phyloP scores from a whole-genome alignment of 495 filamentous ascomycete species.

The Copromyces sp. region DNA sequence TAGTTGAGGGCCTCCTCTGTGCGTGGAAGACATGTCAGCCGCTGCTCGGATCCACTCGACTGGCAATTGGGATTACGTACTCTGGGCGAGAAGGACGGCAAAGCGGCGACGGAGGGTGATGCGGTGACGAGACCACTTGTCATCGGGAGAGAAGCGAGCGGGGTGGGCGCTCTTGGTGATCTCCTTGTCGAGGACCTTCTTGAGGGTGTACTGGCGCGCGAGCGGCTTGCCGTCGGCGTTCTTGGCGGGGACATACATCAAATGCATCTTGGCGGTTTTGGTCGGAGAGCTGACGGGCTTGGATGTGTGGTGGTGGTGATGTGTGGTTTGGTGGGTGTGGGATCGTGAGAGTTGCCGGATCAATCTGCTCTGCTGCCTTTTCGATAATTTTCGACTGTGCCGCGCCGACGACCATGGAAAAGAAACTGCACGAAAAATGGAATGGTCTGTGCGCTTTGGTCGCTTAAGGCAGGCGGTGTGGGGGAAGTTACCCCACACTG shows the following conservation, averaged over 20 bases:
- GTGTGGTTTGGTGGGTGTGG: background rate
- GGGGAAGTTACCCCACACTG: background rate
- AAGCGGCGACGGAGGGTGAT: slow-evolving; percentile 90
- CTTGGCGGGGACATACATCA: slow-evolving; percentile 67
- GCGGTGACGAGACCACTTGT: slow-evolving; percentile 92
- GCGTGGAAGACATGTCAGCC: background rate
- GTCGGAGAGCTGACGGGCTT: background rate
- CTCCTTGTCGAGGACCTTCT: slow-evolving; percentile 65
- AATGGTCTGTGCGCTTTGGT: background rate
- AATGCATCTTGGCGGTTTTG: slow-evolving; percentile 48
- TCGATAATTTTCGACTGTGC: background rate
- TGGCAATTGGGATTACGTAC: slow-evolving; percentile 34
- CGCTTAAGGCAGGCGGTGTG: background rate
- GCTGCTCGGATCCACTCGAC: background rate
- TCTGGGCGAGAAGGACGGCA: slow-evolving; percentile 72
- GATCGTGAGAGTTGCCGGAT: background rate
- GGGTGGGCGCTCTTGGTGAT: slow-evolving; percentile 95
- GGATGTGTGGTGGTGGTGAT: background rate
- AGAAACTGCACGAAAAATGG: background rate
- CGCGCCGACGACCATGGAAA: background rate
- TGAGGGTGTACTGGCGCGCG: slow-evolving; percentile 63
- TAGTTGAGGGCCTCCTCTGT: background rate
- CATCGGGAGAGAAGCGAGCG: slow-evolving; percentile 92
- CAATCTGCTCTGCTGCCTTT: background rate
- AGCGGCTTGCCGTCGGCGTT: slow-evolving; percentile 60